Conservation (phyloP, 2,329 filamentous ascomycete genomes). For the Colletotrichum sp. region DNA sequence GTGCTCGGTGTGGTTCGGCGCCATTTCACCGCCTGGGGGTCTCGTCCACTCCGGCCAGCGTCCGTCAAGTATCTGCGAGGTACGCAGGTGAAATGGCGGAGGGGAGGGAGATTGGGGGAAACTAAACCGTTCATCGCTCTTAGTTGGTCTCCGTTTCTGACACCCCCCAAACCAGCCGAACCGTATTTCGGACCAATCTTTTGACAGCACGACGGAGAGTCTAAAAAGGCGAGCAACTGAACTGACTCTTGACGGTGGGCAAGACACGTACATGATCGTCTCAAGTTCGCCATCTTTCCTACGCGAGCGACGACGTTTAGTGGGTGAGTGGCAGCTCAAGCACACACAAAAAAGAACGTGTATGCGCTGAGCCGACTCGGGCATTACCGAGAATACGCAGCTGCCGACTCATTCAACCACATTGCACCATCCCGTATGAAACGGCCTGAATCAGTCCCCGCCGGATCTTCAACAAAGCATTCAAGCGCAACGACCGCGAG, state of each 20-base stretch:
- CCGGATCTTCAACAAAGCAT: background rate
- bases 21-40: constrained; percentile 6
- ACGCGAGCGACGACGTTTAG: background rate
- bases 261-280: constrained; percentile 8
- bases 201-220: background rate
- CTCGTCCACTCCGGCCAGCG: background rate
- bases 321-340: background rate
- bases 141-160: background rate
- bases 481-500: background rate
- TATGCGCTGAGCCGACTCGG: background rate
- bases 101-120: background rate
- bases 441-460: constrained; percentile 16
- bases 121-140: background rate
- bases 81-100: background rate
- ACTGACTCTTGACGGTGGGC: background rate
- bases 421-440: constrained; percentile 11
- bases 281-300: background rate
- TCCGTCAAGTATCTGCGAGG: background rate
- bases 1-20: constrained; percentile 20
- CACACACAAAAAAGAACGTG: background rate
- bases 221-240: background rate
- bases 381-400: background rate
- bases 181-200: background rate
- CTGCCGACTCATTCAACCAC: background rate
- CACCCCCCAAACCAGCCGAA: background rate